phyloP scores from a whole-genome alignment of 2,329 filamentous ascomycete species.

The Ascochyta lentis region DNA sequence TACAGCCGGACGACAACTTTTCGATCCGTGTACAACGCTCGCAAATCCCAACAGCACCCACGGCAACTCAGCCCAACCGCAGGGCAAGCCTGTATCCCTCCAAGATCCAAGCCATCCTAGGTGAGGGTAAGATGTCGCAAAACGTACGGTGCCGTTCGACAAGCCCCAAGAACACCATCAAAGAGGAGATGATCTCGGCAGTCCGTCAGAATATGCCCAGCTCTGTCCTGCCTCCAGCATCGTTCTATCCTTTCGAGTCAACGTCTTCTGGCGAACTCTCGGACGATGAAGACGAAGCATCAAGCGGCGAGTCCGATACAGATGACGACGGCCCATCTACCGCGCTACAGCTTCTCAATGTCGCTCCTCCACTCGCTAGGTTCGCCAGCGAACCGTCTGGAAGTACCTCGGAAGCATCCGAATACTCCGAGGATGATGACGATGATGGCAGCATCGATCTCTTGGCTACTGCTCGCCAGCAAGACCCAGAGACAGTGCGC shows the following conservation, averaged over 20 bases:
- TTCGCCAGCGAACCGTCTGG: slow-evolving; percentile 9
- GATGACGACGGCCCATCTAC: slow-evolving; percentile 28
- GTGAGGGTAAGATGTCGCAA: slow-evolving; percentile 18
- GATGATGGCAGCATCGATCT: slow-evolving; percentile 53
- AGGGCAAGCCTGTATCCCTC: slow-evolving; percentile 31
- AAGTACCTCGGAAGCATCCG: slow-evolving; percentile 25
- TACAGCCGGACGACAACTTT: slow-evolving; percentile 65
- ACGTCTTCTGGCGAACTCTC: slow-evolving; percentile 44
- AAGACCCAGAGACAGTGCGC: slow-evolving; percentile 52
- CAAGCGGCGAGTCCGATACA: slow-evolving; percentile 34
- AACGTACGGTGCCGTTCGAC: slow-evolving; percentile 5
- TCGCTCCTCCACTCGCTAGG: slow-evolving; percentile 17
- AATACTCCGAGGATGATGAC: slow-evolving; percentile 40
- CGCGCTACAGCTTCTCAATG: slow-evolving; percentile 39
- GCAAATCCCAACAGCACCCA: slow-evolving; percentile 22
- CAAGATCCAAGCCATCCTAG: slow-evolving; percentile 46
- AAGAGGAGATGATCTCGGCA: slow-evolving; percentile 70
- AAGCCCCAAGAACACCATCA: slow-evolving; percentile 53
- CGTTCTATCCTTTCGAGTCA: slow-evolving; percentile 51
- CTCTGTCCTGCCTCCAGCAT: slow-evolving; percentile 54
- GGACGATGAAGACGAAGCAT: slow-evolving; percentile 47
- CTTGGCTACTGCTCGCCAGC: slow-evolving; percentile 53
- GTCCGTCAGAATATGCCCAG: slow-evolving; percentile 67
- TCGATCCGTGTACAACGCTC: slow-evolving; percentile 58
- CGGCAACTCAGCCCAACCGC: slow-evolving; percentile 3